Percentiles rank a stretch among this genome's conserved stretches.
phyloP scores from a whole-genome alignment of 1,284 basidiomycete genomes.

The Coniferiporia sulphurascens region DNA sequence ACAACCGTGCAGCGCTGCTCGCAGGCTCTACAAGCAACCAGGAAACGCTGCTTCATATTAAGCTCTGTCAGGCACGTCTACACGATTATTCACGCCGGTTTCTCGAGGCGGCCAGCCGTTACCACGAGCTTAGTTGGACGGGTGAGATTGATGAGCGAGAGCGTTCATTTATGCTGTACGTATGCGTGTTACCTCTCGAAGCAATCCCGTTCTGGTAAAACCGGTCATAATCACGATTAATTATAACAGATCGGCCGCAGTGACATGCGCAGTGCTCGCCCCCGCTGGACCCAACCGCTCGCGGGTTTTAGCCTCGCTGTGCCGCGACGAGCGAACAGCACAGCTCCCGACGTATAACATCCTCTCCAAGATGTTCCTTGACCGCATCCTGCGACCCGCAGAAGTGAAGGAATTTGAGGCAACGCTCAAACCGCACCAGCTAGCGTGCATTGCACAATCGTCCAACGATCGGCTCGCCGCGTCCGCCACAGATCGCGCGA shows the following conservation, averaged over 20 bases:
- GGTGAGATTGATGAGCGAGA: slow-evolving; percentile 89
- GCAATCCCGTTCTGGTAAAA: not conserved
- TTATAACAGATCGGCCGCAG: slow-evolving; percentile 70
- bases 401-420: slow-evolving; percentile 90
- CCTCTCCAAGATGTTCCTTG: slow-evolving; percentile 95
- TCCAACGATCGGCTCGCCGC: slow-evolving; percentile 74
- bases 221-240: slow-evolving; percentile 14
- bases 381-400: slow-evolving; percentile 86
- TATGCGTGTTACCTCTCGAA: slow-evolving; percentile 36
- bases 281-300: slow-evolving; percentile 95
- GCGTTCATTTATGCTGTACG: slow-evolving; percentile 80
- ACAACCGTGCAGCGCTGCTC: slow-evolving; percentile 91
- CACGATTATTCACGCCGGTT: slow-evolving; percentile 91
- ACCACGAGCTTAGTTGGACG: slow-evolving; percentile 91
- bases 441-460: slow-evolving; percentile 82
- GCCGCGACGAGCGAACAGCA: slow-evolving; percentile 86
- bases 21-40: slow-evolving; percentile 75
- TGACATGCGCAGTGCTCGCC: slow-evolving; percentile 94
- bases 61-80: slow-evolving; percentile 88
- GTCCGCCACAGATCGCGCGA: slow-evolving; percentile 45
- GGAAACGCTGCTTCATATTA: slow-evolving; percentile 76
- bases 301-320: slow-evolving; percentile 85
- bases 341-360: slow-evolving; percentile 84
- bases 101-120: slow-evolving; percentile 90
- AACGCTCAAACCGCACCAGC: slow-evolving; percentile 86